Evolutionary conservation across 495 filamentous ascomycete genomes (phyloP), one percentile per base, ranked within the genome.

Genomic region (Aspergillus bridgeri): DNA sequence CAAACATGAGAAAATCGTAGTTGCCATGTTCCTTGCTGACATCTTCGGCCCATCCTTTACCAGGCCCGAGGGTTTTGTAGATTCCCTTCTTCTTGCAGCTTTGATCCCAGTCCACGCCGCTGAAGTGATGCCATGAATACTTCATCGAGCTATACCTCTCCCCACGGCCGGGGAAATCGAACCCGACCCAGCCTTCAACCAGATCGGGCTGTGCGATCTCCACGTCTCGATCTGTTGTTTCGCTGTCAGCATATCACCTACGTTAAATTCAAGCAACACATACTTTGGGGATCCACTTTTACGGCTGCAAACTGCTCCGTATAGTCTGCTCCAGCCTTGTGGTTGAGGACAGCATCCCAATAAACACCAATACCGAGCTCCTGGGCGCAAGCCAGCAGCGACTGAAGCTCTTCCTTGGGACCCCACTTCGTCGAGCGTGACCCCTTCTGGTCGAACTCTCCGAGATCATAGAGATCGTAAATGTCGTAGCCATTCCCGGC

Each of bases 331-430:
- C 77, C 86, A 18, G 86, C 86, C 66, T 89, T 90, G 69, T 91
- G 89, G 59, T 90, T 92, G 48, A 90, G 72, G 9, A 92, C 86
- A 24, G 86, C 86, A 71, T 92, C 88, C 81, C 85, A 91, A 64
- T 87, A 85, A 6, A 90, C 61, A 2, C 81, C 82, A 4, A 90
- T 73, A 1, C 78, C 78, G 23, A 78, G 52, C n/a, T 78, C 66
- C 49, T 80, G 76, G 0, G 85, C 83, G 19, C 71, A 67, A 20
- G 68, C 63, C 6, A 73, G 66, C 44, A 92, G 65, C 7, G 72
- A 67, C n/a, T 83, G 57, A 19, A 91, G 69, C 42, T 90, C 84
- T 20, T 80, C 77, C 56, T 82, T 86, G 19, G 74, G 78, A n/a
- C 88, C 88, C 86, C 86, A 91, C 72, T 89, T 89, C 18, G 87